Base-by-base conservation (phyloP, 2,329 filamentous ascomycete species). In the Lecanicillium sp. region DNA sequence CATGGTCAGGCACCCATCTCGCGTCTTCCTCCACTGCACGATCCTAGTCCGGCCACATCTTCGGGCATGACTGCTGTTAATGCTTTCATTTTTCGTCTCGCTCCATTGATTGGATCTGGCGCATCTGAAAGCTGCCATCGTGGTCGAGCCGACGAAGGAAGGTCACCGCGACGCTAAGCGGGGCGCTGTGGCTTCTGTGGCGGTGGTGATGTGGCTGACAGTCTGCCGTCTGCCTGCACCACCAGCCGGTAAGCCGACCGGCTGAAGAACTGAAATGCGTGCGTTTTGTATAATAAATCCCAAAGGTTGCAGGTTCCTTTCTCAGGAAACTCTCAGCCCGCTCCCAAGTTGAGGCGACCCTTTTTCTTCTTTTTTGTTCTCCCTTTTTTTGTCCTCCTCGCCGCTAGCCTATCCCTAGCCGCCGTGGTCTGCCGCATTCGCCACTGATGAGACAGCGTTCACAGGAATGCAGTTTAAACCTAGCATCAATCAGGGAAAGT, bases 141-240 rank as follows among this genome's bases (percentile, higher is more conserved):
- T n/a, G n/a, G n/a, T n/a, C n/a, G n/a, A n/a, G n/a, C n/a, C n/a
- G n/a, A n/a, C n/a, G n/a, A n/a, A n/a, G n/a, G n/a, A n/a, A n/a
- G n/a, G n/a, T n/a, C n/a, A n/a, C n/a, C n/a, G n/a, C n/a, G n/a
- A n/a, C n/a, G n/a, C n/a, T 27, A 14, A 27, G 26, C 43, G 26
- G 35, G 35, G 26, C 35, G 5, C 11, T 10, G 35, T 39, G 35
- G 43, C 35, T 46, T 24, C 26, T 46, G 43, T 39, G 43, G 26
- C 43, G 24, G 35, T 23, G 10, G 36, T 14, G 12, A 21, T 15
- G 20, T 14, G 19, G 19, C 35, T 35, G 33, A 12, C 36, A 24
- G 12, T 23, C 36, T 39, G n/a, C n/a, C n/a, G n/a, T n/a, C n/a
- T n/a, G n/a, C n/a, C n/a, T n/a, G n/a, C n/a, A n/a, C 36, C 36